Percentiles rank a stretch among this genome's conserved stretches.
Conservation (phyloP, 495 filamentous ascomycete species). For the Podospora pseudoanserina region DNA sequence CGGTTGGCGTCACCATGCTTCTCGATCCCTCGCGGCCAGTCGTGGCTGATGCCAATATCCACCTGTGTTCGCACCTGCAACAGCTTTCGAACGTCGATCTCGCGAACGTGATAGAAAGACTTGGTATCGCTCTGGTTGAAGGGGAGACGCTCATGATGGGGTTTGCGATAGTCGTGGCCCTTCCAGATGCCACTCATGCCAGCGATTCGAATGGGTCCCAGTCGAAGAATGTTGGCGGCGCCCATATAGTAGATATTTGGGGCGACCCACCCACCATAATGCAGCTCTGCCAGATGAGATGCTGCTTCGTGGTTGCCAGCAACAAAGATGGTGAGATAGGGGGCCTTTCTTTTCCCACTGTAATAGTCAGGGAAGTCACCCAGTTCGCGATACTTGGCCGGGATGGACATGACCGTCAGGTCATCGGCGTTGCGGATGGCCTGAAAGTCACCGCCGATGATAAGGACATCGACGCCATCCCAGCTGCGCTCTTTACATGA, state of each 20-base stretch:
- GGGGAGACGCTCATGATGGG: constrained; percentile 82
- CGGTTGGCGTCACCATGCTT: constrained; percentile 59
- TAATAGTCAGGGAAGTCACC: constrained; percentile 95
- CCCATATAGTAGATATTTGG: constrained; percentile 96
- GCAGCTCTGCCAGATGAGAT: constrained; percentile 81
- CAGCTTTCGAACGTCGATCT: constrained; percentile 87
- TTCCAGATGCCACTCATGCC: constrained; percentile 94
- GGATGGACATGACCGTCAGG: constrained; percentile 80
- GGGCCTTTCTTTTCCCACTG: constrained; percentile 68
- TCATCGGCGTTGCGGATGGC: constrained; percentile 85
- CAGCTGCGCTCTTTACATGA: constrained; percentile 64
- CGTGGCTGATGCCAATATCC: constrained; percentile 87
- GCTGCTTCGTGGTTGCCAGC: constrained; percentile 94
- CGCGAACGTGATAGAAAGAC: constrained; percentile 81
- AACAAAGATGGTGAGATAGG: constrained; percentile 86
- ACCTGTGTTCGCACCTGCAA: constrained; percentile 78
- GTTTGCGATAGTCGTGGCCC: constrained; percentile 71
- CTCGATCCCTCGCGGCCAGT: constrained; percentile 87
- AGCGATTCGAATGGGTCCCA: constrained; percentile 82
- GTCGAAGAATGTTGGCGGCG: constrained; percentile 78
- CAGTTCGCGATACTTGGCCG: constrained; percentile 74
- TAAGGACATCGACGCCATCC: constrained; percentile 74
- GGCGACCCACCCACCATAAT: constrained; percentile 95
- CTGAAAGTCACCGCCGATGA: constrained; percentile 88
- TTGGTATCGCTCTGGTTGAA: constrained; percentile 69